phyloP scores from a whole-genome alignment of 2,329 filamentous ascomycete genomes.

The Pseudocercospora fuligena region DNA sequence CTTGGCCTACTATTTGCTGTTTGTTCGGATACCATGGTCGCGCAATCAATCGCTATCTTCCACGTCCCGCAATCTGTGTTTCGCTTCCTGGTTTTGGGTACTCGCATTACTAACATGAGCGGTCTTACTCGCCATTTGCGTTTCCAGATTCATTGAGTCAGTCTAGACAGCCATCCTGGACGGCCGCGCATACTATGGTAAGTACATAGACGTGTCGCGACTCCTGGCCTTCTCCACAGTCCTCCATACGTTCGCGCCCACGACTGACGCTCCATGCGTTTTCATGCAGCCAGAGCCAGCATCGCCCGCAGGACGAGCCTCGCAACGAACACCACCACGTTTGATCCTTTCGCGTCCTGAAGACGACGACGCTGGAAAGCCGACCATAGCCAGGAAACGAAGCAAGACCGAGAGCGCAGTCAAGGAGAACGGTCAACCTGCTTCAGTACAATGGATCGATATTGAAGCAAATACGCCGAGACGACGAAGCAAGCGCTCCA shows the following conservation, averaged over 20 bases:
- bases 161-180: constrained; percentile 24
- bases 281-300: constrained; percentile 24
- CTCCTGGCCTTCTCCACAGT: constrained; percentile 15
- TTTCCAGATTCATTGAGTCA: constrained; percentile 31
- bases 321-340: constrained; percentile 31
- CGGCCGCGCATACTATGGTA: constrained; percentile 31
- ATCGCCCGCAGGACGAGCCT: constrained; percentile 26
- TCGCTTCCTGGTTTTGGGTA: constrained; percentile 22
- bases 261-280: constrained; percentile 30
- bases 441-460: constrained; percentile 37
- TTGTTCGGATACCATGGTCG: constrained; percentile 24
- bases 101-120: constrained; percentile 31
- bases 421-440: constrained; percentile 28
- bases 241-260: constrained; percentile 21
- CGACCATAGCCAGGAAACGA: constrained; percentile 29
- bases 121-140: constrained; percentile 24
- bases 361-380: constrained; percentile 24
- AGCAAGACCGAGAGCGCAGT: constrained; percentile 28
- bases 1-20: constrained; percentile 21
- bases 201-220: constrained; percentile 28
- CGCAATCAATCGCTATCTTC: constrained; percentile 23
- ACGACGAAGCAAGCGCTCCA: constrained; percentile 24
- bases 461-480: constrained; percentile 28
- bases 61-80: constrained; percentile 26
- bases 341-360: constrained; percentile 32